Base-by-base conservation (phyloP, 495 filamentous ascomycete genomes). In the Baudoinia panamericana region DNA sequence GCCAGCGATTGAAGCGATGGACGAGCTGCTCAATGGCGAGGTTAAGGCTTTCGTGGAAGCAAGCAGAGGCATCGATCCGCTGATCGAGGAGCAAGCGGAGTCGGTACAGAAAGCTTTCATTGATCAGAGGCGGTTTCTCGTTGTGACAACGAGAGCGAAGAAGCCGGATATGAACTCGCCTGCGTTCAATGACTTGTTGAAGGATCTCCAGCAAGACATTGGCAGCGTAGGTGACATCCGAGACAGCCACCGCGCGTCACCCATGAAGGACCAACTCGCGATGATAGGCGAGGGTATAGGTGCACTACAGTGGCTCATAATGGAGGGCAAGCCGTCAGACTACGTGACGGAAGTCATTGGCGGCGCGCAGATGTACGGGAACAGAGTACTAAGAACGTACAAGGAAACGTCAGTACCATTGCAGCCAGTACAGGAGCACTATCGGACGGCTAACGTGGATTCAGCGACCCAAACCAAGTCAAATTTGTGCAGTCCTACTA, bases 401-500 rank as follows among this genome's bases (percentile, higher is more conserved):
- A 95, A 88, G 65, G 85, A 90, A 36, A 88, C 84, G 86, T 93
- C 63, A 47, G 78, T 49, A 34, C n/a, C 24, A 8, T 9, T 9
- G 16, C 8, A 8, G 30, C 15, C 10, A n/a, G n/a, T n/a, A n/a
- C n/a, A n/a, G n/a, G n/a, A n/a, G n/a, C n/a, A n/a, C n/a, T n/a
- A n/a, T n/a, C n/a, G n/a, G n/a, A n/a, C n/a, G n/a, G n/a, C n/a
- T n/a, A n/a, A n/a, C 32, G 21, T 16, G 26, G n/a, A 12, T 9
- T 15, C 25, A 88, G 81, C 62, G 77, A 92, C 43, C 70, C 71
- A 13, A 72, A 77, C 29, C 82, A 93, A 42, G 69, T 85, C 44
- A 75, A 88, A 56, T 97, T 82, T 74, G 71, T 93, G 12, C 78
- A 84, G 53, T 67, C 86, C 7, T 94, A 84, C 65, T 92, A 88